These are phyloP conservation scores for Panicum virgatum DNA, from an alignment of 202 grass and related monocot genomes.

Conservation along the genomic window DNA sequence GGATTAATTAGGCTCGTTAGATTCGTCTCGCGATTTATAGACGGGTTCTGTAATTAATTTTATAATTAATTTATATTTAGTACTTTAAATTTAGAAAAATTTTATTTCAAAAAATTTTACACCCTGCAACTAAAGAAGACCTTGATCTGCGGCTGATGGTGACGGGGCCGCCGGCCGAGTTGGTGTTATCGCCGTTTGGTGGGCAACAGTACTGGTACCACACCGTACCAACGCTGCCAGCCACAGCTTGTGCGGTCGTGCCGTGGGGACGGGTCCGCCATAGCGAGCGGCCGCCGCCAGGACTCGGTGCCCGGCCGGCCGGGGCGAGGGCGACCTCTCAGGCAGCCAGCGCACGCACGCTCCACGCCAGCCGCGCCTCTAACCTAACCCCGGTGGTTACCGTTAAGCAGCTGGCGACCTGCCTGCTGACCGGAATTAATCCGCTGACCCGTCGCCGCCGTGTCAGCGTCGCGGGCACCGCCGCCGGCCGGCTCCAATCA, in stretches of 20 bases:
- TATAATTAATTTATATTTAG: no score
- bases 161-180: neutral
- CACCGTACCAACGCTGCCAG: neutral
- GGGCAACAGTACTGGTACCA: neutral
- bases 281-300: neutral
- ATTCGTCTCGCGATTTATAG: no score
- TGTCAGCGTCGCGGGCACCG: neutral
- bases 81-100: no score
- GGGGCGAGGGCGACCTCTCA: neutral
- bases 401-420: conserved; percentile 9
- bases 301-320: neutral
- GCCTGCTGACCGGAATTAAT: neutral
- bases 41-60: no score
- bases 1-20: no score
- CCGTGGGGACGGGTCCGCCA: neutral
- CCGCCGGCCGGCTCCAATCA: no score
- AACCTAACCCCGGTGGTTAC: neutral
- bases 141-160: neutral
- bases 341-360: neutral
- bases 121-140: no score
- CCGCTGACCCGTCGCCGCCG: neutral
- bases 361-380: neutral
- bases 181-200: neutral
- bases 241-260: neutral
- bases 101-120: no score